Base-by-base conservation (phyloP, 208 protist species). In the Porcisia hertigi region DNA sequence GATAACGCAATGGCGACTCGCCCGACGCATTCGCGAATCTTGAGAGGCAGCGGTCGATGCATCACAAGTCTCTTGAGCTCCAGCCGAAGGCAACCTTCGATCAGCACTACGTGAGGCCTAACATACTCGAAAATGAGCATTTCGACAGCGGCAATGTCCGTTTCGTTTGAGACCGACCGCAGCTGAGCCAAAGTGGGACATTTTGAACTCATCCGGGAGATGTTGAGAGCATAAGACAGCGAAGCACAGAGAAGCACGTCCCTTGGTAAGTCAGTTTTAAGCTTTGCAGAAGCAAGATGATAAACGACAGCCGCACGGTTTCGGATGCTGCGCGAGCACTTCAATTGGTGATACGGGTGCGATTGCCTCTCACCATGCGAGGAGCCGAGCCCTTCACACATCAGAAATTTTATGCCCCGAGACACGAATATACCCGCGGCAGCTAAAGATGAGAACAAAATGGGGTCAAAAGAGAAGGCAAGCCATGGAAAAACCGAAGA, bases 51-150 rank as follows among this genome's bases (percentile, higher is more conserved):
- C 34, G 60, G 71, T 43, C 69, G 84, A 57, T 52, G 55, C 57
- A 82, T 34, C 5, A 75, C 76, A 9, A 93, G 80, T 25, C 69
- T 85, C 69, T 86, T 90, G 23, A 94, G 74, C 53, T 81, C 73
- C 11, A 87, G 58, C 12, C 94, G 88, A 7, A 97, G 63, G 63
- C 91, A 97, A 30, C 73, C 76, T 73, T 97, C 91, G 18, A 94
- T 80, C 20, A 97, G 83, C 14, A 96, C 58, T 2, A 91, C 79
- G 67, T 92, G 90, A 49, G 81, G 80, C 20, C 88, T 72, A 25
- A 96, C 81, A 16, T 79, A 80, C 63, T 96, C 81, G 4, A 92
- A 80, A 1, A 97, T 59, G 16, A 88, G 73, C 47, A 93, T 69
- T 70, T 97, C 91, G 45, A 91, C 55, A 18, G 83, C 88, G 14